These are phyloP conservation scores for Sugiyamaella americana DNA, from an alignment of 805 yeast species.

Conservation along the genomic window DNA sequence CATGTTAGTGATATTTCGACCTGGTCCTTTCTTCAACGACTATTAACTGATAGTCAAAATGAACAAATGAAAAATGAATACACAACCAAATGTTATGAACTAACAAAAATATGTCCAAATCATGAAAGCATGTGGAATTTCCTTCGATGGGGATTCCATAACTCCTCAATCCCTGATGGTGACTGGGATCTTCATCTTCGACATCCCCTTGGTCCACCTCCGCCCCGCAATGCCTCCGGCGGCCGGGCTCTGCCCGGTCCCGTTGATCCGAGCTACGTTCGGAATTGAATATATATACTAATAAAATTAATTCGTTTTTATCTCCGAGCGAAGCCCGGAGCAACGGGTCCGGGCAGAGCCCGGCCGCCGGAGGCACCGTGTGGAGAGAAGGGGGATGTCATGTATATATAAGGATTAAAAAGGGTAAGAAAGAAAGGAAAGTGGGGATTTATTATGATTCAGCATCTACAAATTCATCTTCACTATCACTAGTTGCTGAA, in stretches of 20 bases:
- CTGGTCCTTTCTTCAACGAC: conserved; percentile 28
- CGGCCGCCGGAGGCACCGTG: not conserved
- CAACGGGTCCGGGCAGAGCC: not conserved
- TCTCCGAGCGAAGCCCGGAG: not conserved
- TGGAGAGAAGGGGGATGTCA: no score
- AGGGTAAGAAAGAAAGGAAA: not conserved
- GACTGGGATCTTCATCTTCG: no score
- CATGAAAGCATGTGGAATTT: conserved; percentile 24
- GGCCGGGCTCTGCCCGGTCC: no score
- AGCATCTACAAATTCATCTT: conserved; percentile 26
- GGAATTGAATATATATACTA: no score
- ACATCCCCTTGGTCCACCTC: no score
- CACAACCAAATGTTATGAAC: not conserved
- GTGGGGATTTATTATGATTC: conserved; percentile 9
- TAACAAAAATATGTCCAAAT: conserved; percentile 12
- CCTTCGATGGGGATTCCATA: conserved; percentile 8
- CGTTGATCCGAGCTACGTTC: no score
- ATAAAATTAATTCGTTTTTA: no score
- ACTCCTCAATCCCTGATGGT: no score
- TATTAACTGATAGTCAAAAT: conserved; percentile 4
- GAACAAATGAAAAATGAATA: not conserved
- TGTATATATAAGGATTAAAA: not conserved
- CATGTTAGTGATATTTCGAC: conserved; percentile 31
- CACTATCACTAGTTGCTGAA: conserved; percentile 12
- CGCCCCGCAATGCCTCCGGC: no score